A percentile compares a stretch with the other conserved stretches of the same genome.
These are phyloP conservation scores for Scytalidium sp. DNA, from an alignment of 2,329 filamentous ascomycete species.

Conservation along the genomic window DNA sequence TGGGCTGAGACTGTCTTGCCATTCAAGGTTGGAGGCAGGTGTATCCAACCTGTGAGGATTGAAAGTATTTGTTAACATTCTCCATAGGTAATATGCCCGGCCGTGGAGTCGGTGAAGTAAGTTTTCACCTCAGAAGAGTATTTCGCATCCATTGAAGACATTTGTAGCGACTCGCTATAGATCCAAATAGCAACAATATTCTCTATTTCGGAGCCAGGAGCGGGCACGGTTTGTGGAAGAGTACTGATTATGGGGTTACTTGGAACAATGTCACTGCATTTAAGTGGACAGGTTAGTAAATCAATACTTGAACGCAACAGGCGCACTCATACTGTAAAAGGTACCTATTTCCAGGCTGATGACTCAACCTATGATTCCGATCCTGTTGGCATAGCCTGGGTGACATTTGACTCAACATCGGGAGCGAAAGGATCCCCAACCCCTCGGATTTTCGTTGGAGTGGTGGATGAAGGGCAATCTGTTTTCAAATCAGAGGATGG, in stretches of 20 bases:
- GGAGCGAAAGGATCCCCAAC: constrained; percentile 15
- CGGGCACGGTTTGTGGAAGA: constrained; percentile 57
- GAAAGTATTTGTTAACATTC: neutral
- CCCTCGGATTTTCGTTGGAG: constrained; percentile 19
- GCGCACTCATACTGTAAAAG: constrained; percentile 4
- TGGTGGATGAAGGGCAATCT: constrained; percentile 17
- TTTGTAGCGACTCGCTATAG: constrained; percentile 46
- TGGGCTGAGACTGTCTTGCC: constrained; percentile 47
- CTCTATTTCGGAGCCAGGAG: constrained; percentile 57
- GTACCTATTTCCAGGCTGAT: constrained; percentile 16
- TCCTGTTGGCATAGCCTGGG: constrained; percentile 17
- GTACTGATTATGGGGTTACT: constrained; percentile 50
- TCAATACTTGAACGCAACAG: constrained; percentile 38
- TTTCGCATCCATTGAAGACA: neutral
- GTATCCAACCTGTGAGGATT: neutral
- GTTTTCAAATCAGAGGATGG: constrained; percentile 21
- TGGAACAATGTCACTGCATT: constrained; percentile 51
- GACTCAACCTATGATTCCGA: constrained; percentile 12
- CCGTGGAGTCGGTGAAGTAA: constrained; percentile 51
- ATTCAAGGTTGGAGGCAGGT: constrained; percentile 52
- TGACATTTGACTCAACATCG: constrained; percentile 19
- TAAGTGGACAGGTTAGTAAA: constrained; percentile 46
- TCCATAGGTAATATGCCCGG: constrained; percentile 53
- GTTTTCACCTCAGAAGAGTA: neutral
- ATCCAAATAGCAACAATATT: constrained; percentile 54